Evolutionary conservation across 331 rosid genomes (phyloP), one percentile per base, ranked within the genome.

Genomic region (Dryas integrifolia): DNA sequence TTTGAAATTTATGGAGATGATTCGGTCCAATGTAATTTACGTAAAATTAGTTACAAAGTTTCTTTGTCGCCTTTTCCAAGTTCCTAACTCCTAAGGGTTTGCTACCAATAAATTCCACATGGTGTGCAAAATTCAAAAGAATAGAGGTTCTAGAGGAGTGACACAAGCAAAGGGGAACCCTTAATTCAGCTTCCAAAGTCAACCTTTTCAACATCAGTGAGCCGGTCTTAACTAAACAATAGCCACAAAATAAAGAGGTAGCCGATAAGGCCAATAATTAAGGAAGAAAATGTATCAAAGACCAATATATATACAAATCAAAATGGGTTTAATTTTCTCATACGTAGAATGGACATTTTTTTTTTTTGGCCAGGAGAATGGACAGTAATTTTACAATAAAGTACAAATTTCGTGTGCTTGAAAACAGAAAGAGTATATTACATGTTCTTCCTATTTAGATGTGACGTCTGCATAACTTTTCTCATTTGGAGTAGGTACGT

Each of bases 81-180:
- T 39, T 50, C 7, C 43, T 30, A 6, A 10, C 16, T 50, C 7
- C 43, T 30, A 6, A 10, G 9, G 47, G 4, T 26, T 55, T 26
- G n/a, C 46, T 5, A 13, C 38, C 45, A 65, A 21, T 21, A 21
- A 55, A 65, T 45, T 45, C 45, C 30, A 38, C 21, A 3, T 18
- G 69, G 35, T 21, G 30, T 41, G 8, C 35, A 4, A 58, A 47
- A 46, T 24, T 62, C 21, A 18, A 49, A 2, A 4, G 2, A 41
- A 24, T 1, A 43, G 57, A 44, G 13, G 21, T 65, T 72, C 78
- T 77, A 64, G 77, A 77, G 52, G 67, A n/a, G 59, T 13, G 58
- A 24, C 39, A 44, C 24, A 7, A 10, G 30, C 13, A 43, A 5
- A 1, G 10, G 5, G 24, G 18, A 65, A 16, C 3, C 24, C 35